phyloP scores from a whole-genome alignment of 2,329 filamentous ascomycete species.

The Ophiostoma fasciatum region DNA sequence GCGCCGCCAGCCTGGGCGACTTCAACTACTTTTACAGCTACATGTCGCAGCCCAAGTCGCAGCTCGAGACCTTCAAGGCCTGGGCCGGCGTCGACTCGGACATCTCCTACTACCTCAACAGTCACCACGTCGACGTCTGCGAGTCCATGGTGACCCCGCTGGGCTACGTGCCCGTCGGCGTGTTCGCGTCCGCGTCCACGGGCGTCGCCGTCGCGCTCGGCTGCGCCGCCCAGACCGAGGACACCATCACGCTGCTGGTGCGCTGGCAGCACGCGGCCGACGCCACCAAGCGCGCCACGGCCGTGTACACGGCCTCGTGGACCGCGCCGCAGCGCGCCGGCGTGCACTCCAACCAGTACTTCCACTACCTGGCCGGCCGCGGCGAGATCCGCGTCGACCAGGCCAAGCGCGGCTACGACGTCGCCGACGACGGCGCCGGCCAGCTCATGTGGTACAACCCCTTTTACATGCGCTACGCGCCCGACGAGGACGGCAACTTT shows the following conservation, averaged over 20 bases:
- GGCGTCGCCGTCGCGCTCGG: conserved; percentile 68
- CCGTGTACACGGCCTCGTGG: conserved; percentile 88
- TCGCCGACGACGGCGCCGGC: conserved; percentile 63
- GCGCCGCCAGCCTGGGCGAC: conserved; percentile 64
- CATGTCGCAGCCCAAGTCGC: conserved; percentile 85
- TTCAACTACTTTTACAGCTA: conserved; percentile 99
- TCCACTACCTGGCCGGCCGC: conserved; percentile 76
- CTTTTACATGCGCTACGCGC: conserved; percentile 90
- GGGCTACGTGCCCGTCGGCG: conserved; percentile 62
- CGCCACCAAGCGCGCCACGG: conserved; percentile 58
- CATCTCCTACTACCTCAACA: conserved; percentile 93
- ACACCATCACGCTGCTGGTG: conserved; percentile 82
- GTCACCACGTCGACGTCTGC: conserved; percentile 83
- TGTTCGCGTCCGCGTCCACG: conserved; percentile 62
- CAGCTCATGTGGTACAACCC: conserved; percentile 81
- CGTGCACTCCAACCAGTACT: conserved; percentile 95
- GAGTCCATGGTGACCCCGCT: conserved; percentile 71
- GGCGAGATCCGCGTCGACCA: conserved; percentile 86
- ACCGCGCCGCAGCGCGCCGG: conserved; percentile 84
- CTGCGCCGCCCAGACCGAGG: conserved; percentile 69
- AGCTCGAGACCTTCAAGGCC: conserved; percentile 86
- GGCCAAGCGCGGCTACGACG: conserved; percentile 80
- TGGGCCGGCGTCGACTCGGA: conserved; percentile 88
- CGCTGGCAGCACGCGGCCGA: conserved; percentile 69
- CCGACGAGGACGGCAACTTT: conserved; percentile 91